Evolutionary conservation across 768 basidiomycete species (phyloP).

Genomic region (Mycena metata): DNA sequence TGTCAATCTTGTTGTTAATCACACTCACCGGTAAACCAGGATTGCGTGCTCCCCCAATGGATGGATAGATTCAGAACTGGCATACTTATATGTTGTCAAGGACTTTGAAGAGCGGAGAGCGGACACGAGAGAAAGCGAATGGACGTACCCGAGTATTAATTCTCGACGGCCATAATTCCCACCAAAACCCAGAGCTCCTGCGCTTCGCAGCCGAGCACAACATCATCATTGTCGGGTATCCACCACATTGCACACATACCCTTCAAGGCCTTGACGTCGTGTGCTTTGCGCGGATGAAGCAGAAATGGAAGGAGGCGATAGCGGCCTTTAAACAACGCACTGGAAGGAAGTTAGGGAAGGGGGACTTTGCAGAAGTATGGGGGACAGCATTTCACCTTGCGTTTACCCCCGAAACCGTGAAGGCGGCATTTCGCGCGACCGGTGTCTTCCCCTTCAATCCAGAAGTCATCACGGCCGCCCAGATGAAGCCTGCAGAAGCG

Average conservation of each 20-base stretch:
- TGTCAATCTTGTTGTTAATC: no score
- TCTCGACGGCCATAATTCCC: constrained; percentile 59
- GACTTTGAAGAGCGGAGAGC: constrained; percentile 49
- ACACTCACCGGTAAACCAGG: constrained; percentile 35
- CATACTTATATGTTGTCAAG: constrained; percentile 43
- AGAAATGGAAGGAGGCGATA: constrained; percentile 35
- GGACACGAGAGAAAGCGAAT: constrained; percentile 53
- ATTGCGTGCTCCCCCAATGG: constrained; percentile 48
- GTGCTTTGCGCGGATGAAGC: constrained; percentile 41
- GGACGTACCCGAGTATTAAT: constrained; percentile 49
- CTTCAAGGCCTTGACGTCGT: constrained; percentile 47
- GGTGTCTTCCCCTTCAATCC: constrained; percentile 43
- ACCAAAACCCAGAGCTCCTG: constrained; percentile 51
- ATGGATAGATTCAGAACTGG: constrained; percentile 48
- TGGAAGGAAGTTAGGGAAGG: constrained; percentile 34
- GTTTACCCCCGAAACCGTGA: constrained; percentile 40
- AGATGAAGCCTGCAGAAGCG: constrained; percentile 41
- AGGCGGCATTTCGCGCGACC: constrained; percentile 41
- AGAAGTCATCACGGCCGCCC: constrained; percentile 37
- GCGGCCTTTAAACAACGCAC: constrained; percentile 28
- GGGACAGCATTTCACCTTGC: constrained; percentile 35
- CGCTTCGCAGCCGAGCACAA: constrained; percentile 50
- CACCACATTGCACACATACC: constrained; percentile 49
- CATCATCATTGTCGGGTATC: constrained; percentile 43
- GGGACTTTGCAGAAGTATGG: constrained; percentile 41